phyloP scores from a whole-genome alignment of 495 filamentous ascomycete species.

The Usnea hakonensis region DNA sequence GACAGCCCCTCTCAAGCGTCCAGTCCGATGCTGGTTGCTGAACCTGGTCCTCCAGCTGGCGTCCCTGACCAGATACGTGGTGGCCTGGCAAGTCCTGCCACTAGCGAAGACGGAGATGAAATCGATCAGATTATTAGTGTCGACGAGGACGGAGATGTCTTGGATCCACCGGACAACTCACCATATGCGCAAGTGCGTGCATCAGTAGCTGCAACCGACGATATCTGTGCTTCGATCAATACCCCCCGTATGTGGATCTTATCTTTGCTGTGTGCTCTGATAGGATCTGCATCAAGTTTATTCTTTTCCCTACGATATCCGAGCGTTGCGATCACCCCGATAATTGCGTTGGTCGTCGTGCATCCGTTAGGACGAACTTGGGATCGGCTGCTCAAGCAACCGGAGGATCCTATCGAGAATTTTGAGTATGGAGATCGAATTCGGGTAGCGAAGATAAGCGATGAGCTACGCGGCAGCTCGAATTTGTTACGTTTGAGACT shows the following conservation, averaged over 20 bases:
- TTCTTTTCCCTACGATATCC: slow-evolving; percentile 82
- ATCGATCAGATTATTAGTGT: slow-evolving; percentile 3
- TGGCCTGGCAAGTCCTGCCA: not conserved
- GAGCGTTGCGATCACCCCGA: slow-evolving; percentile 75
- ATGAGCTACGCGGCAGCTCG: not conserved
- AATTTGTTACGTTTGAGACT: slow-evolving; percentile 33
- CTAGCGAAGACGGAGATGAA: slow-evolving; percentile 11
- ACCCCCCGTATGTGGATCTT: slow-evolving; percentile 82
- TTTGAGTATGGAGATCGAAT: slow-evolving; percentile 44
- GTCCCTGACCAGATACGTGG: not conserved
- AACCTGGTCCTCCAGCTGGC: slow-evolving; percentile 10
- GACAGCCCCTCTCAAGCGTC: not conserved
- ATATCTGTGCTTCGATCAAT: slow-evolving; percentile 67
- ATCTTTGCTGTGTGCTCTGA: slow-evolving; percentile 66
- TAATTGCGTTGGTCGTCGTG: slow-evolving; percentile 73
- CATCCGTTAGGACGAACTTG: slow-evolving; percentile 73
- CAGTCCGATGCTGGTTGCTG: slow-evolving; percentile 11
- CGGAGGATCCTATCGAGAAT: slow-evolving; percentile 52
- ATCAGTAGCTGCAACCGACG: slow-evolving; percentile 65
- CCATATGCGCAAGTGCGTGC: slow-evolving; percentile 65
- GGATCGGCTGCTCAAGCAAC: slow-evolving; percentile 59
- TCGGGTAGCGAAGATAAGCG: not conserved
- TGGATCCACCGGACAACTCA: slow-evolving; percentile 19
- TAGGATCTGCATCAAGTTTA: slow-evolving; percentile 75
- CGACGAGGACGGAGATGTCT: slow-evolving; percentile 3